Evolutionary conservation across 1,284 basidiomycete species (phyloP), one percentile per base, ranked within the genome.

Genomic region (Phaffia rhodozyma): DNA sequence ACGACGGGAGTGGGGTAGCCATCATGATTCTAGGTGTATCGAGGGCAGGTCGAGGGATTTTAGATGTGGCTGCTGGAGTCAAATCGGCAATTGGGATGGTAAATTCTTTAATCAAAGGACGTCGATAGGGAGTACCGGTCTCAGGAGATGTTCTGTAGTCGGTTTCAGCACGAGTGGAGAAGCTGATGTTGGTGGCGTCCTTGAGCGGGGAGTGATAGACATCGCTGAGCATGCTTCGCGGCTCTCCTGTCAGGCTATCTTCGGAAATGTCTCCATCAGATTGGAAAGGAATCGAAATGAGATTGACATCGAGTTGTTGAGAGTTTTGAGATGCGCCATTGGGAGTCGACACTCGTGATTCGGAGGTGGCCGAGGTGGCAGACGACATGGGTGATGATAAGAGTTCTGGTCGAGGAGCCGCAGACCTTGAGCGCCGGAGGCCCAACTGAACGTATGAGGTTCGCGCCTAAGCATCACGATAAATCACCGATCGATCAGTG

Each of bases 321-420:
- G 62, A 63, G 9, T 56, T 55, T 25, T 60, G 63, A 5, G 63
- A 65, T 3, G 30, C 55, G 49, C 53, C 58, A 50, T 60, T 55
- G 18, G 58, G 63, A 13, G 63, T 65, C 13, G 58, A 53, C 5
- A 59, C 49, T 6, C 51, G 49, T 7, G 63, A 60, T 16, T 55
- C 27, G 34, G 58, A 55, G 2, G 57, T 38, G 6, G 32, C 52
- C n/a, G 62, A 60, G 4, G 53, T 54, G 13, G 63, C 56, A 5
- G 38, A 43, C 13, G 38, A 43, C 13, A 43, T 43, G 38, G 38
- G 38, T 43, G 38, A 43, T 16, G 38, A 43, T 43, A 16, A 43
- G 13, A 16, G 13, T 43, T 43, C 38, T 43, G 38, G 63, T 55
- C 6, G 63, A 59, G 11, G 63, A 65, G 54, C 53, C 48, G 29